Evolutionary conservation across 179 eudicot species (phyloP).

Genomic region (Amaranthus tricolor): DNA sequence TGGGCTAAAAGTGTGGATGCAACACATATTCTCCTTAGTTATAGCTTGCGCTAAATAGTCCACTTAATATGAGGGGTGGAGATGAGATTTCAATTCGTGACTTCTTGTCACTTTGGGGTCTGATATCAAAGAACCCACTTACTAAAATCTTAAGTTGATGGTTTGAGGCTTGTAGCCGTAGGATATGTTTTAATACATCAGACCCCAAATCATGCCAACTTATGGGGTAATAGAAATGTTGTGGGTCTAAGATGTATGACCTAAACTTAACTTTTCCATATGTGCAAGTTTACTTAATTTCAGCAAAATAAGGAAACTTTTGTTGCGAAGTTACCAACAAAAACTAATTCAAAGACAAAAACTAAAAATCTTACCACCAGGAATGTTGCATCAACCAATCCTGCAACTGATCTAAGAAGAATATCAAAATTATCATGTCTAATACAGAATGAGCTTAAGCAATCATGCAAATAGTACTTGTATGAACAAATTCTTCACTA

Average conservation of each 20-base stretch:
- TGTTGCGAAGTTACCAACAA: neutral
- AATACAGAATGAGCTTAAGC: slow-evolving; percentile 14
- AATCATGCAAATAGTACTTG: neutral
- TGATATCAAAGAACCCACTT: too few species aligned
- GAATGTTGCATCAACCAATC: slow-evolving; percentile 19
- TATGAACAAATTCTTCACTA: too few species aligned
- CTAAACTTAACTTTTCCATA: neutral
- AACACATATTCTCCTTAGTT: too few species aligned
- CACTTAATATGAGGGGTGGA: too few species aligned
- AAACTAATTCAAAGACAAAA: neutral
- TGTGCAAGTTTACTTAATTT: neutral
- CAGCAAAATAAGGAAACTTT: slow-evolving; percentile 8
- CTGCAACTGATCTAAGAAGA: slow-evolving; percentile 13
- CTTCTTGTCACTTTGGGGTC: too few species aligned
- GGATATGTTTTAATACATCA: too few species aligned
- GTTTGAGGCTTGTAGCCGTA: neutral
- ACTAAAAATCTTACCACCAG: slow-evolving; percentile 12
- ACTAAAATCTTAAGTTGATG: neutral
- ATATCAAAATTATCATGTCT: slow-evolving; percentile 5
- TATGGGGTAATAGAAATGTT: too few species aligned
- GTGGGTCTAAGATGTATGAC: neutral
- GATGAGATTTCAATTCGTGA: too few species aligned
- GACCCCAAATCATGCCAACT: too few species aligned
- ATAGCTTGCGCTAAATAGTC: too few species aligned
- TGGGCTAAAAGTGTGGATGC: too few species aligned